A percentile compares a stretch with the other conserved stretches of the same genome.
Evolutionary conservation across 768 basidiomycete genomes (phyloP).

Genomic region (Psilocybe sp.): DNA sequence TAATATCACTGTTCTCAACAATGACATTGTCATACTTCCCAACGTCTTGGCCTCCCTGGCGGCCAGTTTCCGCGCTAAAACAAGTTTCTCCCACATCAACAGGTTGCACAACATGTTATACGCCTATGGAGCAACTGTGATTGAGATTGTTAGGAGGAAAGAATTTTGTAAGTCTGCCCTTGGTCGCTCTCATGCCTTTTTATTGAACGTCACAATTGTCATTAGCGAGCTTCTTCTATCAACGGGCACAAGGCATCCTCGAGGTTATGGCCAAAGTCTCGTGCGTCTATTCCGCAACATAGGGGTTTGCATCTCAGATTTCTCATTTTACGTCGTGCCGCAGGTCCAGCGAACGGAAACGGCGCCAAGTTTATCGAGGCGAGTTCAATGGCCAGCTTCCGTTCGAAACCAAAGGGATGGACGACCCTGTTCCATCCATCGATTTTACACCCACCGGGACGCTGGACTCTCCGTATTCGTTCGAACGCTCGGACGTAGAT

Average conservation of each 20-base stretch:
- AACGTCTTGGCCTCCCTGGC: conserved; percentile 63
- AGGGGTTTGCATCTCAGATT: not conserved
- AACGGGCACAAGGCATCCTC: conserved; percentile 75
- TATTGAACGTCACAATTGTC: not conserved
- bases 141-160: conserved; percentile 88
- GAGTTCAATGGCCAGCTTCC: conserved; percentile 87
- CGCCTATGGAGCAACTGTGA: conserved; percentile 86
- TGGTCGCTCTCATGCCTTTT: not conserved
- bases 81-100: conserved; percentile 87
- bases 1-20: conserved; percentile 78
- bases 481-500: conserved; percentile 74
- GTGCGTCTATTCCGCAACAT: conserved; percentile 40
- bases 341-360: conserved; percentile 75
- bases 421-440: conserved; percentile 73
- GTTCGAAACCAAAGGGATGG: conserved; percentile 79
- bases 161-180: conserved; percentile 67
- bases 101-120: conserved; percentile 88
- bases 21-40: conserved; percentile 75
- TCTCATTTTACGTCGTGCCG: conserved; percentile 2
- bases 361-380: conserved; percentile 80
- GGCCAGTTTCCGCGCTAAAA: conserved; percentile 67
- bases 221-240: conserved; percentile 75
- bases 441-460: conserved; percentile 76
- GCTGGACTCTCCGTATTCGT: conserved; percentile 57
- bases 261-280: conserved; percentile 87